Evolutionary conservation across 441 rosid species (phyloP).

Genomic region (Jatropha multifida): DNA sequence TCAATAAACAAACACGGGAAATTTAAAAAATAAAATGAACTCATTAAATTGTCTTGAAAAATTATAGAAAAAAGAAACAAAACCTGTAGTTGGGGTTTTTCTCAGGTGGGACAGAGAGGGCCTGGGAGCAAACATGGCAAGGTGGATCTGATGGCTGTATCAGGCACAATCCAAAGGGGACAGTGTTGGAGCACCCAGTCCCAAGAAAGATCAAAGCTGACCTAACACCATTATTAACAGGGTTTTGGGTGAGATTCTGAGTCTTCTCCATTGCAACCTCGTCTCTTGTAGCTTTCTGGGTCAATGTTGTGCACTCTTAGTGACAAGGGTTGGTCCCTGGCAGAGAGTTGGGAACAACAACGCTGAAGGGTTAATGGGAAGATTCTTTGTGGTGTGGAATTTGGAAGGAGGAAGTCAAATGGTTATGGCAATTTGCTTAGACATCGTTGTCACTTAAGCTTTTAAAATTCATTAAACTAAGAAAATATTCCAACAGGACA

Average conservation of each 20-base stretch:
- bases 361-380: not conserved
- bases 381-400: not conserved
- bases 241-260: not conserved
- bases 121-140: slow-evolving; percentile 65
- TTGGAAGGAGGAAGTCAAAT: not conserved
- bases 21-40: not conserved
- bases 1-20: not conserved
- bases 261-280: not conserved
- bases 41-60: not conserved
- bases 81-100: slow-evolving; percentile 88
- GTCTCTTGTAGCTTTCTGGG: not conserved
- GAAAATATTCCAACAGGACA: not conserved
- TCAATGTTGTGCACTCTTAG: not conserved
- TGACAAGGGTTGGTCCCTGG: too few relatives aligned
- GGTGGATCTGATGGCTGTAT: slow-evolving; percentile 77
- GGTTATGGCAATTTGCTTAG: not conserved
- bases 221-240: not conserved
- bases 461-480: not conserved
- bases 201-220: slow-evolving; percentile 81
- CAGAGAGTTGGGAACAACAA: too few relatives aligned
- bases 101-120: slow-evolving; percentile 65
- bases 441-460: not conserved
- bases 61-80: not conserved
- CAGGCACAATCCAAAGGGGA: slow-evolving; percentile 85
- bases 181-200: slow-evolving; percentile 90